Conservation (phyloP, 2,329 filamentous ascomycete species). For the Microsporum ferrugineum region DNA sequence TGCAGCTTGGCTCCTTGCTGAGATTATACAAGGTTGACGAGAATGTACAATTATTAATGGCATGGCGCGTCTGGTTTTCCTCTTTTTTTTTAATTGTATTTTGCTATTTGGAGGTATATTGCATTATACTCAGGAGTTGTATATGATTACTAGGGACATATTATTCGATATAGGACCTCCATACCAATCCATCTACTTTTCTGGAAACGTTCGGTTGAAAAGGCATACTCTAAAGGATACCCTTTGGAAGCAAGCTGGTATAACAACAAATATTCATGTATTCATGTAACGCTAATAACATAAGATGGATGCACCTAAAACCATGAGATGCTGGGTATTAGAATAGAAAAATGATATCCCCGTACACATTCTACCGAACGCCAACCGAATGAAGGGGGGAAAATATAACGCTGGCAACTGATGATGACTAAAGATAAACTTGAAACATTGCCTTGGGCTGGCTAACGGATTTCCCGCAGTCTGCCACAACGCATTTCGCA, state of each 20-base stretch:
- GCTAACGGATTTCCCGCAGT: constrained; percentile 32
- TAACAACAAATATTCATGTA: background rate
- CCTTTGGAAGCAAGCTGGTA: background rate
- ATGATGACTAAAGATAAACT: constrained; percentile 32
- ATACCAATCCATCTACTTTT: background rate
- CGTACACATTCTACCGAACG: background rate
- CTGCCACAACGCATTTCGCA: constrained; percentile 33
- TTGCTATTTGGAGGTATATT: constrained; percentile 3
- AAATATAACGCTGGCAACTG: constrained; percentile 12
- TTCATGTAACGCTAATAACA: background rate
- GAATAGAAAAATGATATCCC: background rate
- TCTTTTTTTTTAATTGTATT: background rate
- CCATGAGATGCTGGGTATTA: background rate
- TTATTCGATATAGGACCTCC: background rate
- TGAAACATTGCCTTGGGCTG: constrained; percentile 35
- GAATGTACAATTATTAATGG: constrained; percentile 3
- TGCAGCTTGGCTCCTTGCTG: background rate
- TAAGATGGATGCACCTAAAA: background rate
- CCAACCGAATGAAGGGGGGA: background rate
- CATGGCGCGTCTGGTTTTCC: constrained; percentile 1
- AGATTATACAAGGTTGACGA: background rate
- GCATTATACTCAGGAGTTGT: constrained; percentile 6
- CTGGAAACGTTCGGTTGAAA: background rate
- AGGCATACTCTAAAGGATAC: background rate
- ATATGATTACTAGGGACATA: constrained; percentile 2